These are phyloP conservation scores for cucumber (Cucumis sativus) DNA, from an alignment of 306 rosid genomes.

Conservation along the genomic window Cucumber_9930_V3 NC_026656.2:23506501-23507000, in stretches of 20 bases:
- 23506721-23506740: constrained; percentile 76
- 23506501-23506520: constrained; percentile 12
- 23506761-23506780: constrained; percentile 65
- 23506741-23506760: constrained; percentile 61
- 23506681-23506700: constrained; percentile 73
- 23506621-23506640: constrained; percentile 65
- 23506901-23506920: constrained; percentile 64
- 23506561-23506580: constrained; percentile 43
- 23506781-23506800: constrained; percentile 66
- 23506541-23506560: constrained; percentile 28
- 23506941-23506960: constrained; percentile 8
- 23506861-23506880: constrained; percentile 63
- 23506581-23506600: constrained; percentile 69
- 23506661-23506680: constrained; percentile 91
- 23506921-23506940: constrained; percentile 45
- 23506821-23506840: constrained; percentile 52
- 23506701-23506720: constrained; percentile 68
- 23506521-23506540: constrained; percentile 22
- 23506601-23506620: constrained; percentile 57
- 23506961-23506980: background rate
- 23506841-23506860: constrained; percentile 71
- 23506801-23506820: constrained; percentile 64
- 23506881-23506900: constrained; percentile 43
- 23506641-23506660: constrained; percentile 74
- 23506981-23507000: background rate